These are phyloP conservation scores for Volvox reticuliferus DNA, from an alignment of 139 green algal genomes.

Conservation along the genomic window DNA sequence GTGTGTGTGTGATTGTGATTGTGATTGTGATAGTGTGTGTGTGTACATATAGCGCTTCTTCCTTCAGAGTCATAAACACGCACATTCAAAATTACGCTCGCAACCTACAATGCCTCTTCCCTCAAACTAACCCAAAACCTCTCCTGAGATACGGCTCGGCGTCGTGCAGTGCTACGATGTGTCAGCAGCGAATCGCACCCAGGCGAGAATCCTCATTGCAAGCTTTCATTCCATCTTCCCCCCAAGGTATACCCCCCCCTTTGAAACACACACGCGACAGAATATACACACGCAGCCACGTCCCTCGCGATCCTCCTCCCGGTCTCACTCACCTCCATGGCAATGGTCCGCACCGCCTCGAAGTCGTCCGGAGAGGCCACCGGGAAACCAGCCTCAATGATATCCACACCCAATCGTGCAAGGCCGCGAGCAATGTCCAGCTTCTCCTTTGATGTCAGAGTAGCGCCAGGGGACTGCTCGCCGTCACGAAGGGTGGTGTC, in stretches of 20 bases:
- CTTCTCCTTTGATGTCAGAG: slow-evolving; percentile 97
- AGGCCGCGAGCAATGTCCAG: slow-evolving; percentile 96
- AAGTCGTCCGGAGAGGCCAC: slow-evolving; percentile 98
- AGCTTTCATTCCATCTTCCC: not conserved
- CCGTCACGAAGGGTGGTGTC: slow-evolving; percentile 98
- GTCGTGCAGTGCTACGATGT: too few relatives aligned
- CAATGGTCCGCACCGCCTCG: slow-evolving; percentile 93
- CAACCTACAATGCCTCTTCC: too few relatives aligned
- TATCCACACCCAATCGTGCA: slow-evolving; percentile 97
- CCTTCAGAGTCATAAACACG: not conserved
- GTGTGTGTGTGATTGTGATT: not conserved
- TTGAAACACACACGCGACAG: not conserved
- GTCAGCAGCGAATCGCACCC: too few relatives aligned
- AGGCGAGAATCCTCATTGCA: too few relatives aligned
- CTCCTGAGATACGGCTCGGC: too few relatives aligned
- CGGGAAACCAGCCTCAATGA: slow-evolving; percentile 99
- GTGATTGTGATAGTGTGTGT: too few relatives aligned
- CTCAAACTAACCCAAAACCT: too few relatives aligned
- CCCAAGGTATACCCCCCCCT: not conserved
- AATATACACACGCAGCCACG: not conserved
- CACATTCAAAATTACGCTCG: not conserved
- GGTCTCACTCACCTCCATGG: slow-evolving; percentile 82
- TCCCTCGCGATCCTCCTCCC: not conserved
- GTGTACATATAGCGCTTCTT: not conserved
- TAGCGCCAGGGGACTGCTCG: slow-evolving; percentile 96